Evolutionary conservation across 106 monocot genomes (phyloP).

Genomic region (Acanthochlamys bracteata): DNA sequence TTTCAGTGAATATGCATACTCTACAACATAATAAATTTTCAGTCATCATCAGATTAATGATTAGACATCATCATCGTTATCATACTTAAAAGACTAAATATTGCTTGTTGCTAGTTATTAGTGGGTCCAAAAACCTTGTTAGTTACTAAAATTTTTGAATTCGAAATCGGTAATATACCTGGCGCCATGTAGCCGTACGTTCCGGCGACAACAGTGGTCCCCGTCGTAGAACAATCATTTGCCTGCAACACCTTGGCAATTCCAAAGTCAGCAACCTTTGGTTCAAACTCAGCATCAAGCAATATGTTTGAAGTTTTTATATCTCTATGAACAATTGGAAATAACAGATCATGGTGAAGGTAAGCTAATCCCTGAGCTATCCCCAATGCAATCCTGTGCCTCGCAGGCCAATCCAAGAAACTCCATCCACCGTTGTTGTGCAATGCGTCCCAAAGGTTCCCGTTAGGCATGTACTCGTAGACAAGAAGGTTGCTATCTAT

Average conservation of each 20-base stretch:
- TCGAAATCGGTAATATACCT: slow-evolving; percentile 34
- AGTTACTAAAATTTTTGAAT: too few relatives aligned
- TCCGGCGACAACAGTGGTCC: slow-evolving; percentile 63
- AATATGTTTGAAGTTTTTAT: slow-evolving; percentile 92
- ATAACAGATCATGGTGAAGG: slow-evolving; percentile 81
- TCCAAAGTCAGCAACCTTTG: slow-evolving; percentile 94
- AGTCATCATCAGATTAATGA: too few relatives aligned
- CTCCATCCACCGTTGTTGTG: slow-evolving; percentile 48
- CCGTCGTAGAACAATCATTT: slow-evolving; percentile 24
- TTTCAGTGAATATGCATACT: slow-evolving; percentile 86
- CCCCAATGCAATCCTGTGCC: slow-evolving; percentile 69
- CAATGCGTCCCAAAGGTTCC: slow-evolving; percentile 92
- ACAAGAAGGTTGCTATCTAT: slow-evolving; percentile 72
- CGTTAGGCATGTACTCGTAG: slow-evolving; percentile 97
- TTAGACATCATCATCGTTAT: background rate
- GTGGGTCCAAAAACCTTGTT: too few relatives aligned
- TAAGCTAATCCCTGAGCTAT: slow-evolving; percentile 85
- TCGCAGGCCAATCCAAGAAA: slow-evolving; percentile 67
- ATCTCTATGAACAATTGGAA: slow-evolving; percentile 80
- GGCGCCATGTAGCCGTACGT: slow-evolving; percentile 93
- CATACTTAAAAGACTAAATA: background rate
- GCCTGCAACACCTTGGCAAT: slow-evolving; percentile 83
- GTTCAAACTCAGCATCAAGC: slow-evolving; percentile 78
- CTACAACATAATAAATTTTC: slow-evolving; percentile 21
- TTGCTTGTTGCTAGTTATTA: too few relatives aligned